phyloP scores from a whole-genome alignment of 2,329 filamentous ascomycete genomes.

The Tolypocladium sp. region DNA sequence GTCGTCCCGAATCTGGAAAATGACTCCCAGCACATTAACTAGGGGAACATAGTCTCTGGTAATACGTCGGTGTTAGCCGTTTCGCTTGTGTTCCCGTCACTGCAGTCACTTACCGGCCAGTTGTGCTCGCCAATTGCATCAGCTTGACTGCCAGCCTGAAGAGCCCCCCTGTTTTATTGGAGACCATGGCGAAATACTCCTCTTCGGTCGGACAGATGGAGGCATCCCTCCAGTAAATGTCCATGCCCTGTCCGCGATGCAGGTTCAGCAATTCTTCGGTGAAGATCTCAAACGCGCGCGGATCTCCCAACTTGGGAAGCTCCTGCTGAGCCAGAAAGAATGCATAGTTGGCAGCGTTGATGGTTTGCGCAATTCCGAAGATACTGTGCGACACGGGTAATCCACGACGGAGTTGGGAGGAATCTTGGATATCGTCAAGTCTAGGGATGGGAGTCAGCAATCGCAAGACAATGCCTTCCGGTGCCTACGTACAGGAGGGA shows the following conservation, averaged over 20 bases:
- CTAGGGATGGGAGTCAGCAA: background rate
- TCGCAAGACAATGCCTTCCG: background rate
- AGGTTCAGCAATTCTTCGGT: conserved; percentile 70
- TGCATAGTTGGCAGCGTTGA: conserved; percentile 40
- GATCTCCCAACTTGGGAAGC: conserved; percentile 55
- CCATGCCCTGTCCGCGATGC: conserved; percentile 76
- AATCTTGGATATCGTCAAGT: conserved; percentile 38
- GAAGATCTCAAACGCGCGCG: conserved; percentile 54
- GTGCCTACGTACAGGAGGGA: background rate
- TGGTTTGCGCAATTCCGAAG: conserved; percentile 39
- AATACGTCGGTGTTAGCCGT: background rate
- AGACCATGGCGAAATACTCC: conserved; percentile 79
- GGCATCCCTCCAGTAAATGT: conserved; percentile 75
- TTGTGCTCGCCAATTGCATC: conserved; percentile 47
- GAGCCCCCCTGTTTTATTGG: conserved; percentile 74
- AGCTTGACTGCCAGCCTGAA: conserved; percentile 71
- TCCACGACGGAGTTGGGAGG: conserved; percentile 34
- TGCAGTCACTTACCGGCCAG: background rate
- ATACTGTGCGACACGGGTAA: conserved; percentile 37
- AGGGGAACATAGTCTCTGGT: conserved; percentile 17
- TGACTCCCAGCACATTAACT: background rate
- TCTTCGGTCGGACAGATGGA: conserved; percentile 70
- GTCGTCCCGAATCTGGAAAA: conserved; percentile 7
- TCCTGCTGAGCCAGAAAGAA: conserved; percentile 23
- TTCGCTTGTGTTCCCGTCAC: background rate